A percentile compares a stretch with the other conserved stretches of the same genome.
Conservation (phyloP, 2,329 filamentous ascomycete species). For the Ceratocystis destructans region DNA sequence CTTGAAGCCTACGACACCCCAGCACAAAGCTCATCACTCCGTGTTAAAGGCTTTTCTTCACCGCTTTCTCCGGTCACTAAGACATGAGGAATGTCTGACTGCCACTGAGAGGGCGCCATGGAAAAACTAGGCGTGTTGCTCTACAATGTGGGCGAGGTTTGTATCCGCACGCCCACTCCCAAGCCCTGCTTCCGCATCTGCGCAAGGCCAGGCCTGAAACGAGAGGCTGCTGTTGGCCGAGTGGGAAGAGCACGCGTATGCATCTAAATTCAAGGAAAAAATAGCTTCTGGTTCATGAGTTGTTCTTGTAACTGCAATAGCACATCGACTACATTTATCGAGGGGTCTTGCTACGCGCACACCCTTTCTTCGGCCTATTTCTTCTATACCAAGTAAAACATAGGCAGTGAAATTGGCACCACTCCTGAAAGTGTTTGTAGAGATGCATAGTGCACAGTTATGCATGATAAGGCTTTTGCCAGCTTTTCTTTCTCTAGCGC, state of each 20-base stretch:
- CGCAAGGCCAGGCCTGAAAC: not conserved
- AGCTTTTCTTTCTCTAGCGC: not conserved
- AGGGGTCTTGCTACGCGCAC: not conserved
- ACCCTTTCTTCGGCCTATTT: not conserved
- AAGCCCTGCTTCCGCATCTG: not conserved
- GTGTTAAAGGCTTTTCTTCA: not conserved
- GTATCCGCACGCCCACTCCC: not conserved
- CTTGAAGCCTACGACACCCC: not conserved
- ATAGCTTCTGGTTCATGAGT: not conserved
- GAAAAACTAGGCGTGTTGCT: not conserved
- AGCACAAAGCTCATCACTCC: not conserved
- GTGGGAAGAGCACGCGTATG: not conserved
- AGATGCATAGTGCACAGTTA: not conserved
- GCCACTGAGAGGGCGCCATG: not conserved
- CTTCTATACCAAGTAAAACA: not conserved
- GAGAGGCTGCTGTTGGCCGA: not conserved
- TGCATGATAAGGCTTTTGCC: not conserved
- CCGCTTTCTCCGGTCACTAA: not conserved
- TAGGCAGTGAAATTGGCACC: not conserved
- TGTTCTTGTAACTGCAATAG: not conserved
- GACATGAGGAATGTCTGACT: not conserved
- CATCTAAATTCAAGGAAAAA: too few relatives aligned
- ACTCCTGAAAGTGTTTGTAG: not conserved
- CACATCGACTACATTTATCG: not conserved
- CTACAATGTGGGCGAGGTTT: not conserved